Percentiles rank a stretch among this genome's conserved stretches.
Evolutionary conservation across 208 protist genomes (phyloP).

Genomic region (Spongospora subterranea): DNA sequence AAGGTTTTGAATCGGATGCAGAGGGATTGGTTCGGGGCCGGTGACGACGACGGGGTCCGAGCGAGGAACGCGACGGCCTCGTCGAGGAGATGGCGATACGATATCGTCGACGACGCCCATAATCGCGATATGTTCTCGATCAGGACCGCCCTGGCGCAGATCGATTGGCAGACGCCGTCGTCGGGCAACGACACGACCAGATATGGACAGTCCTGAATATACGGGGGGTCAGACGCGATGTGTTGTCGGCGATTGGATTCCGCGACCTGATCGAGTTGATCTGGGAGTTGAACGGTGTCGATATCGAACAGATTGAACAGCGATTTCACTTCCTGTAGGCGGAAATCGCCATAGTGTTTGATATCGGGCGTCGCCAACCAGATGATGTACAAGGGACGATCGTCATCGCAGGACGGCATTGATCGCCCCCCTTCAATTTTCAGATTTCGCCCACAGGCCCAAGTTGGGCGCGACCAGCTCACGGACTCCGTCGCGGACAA

Average conservation of each 20-base stretch:
- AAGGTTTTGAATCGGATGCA: conserved; percentile 15
- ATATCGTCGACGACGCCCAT: not conserved
- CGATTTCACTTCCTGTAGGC: not conserved
- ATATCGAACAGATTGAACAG: not conserved
- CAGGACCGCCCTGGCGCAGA: not conserved
- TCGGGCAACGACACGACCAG: not conserved
- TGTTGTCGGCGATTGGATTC: not conserved
- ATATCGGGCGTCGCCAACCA: conserved; percentile 11
- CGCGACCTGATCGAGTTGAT: not conserved
- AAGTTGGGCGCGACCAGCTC: no score
- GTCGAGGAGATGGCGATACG: not conserved
- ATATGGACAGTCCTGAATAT: conserved; percentile 50
- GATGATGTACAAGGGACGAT: not conserved
- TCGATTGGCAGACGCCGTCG: not conserved
- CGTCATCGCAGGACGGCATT: no score
- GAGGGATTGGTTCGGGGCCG: not conserved
- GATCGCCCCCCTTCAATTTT: no score
- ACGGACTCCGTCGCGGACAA: no score
- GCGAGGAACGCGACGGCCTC: not conserved
- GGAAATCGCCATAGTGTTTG: conserved; percentile 54
- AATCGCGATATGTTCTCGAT: not conserved
- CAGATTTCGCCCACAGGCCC: no score
- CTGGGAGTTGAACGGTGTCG: not conserved
- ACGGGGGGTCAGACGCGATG: not conserved
- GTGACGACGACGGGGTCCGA: not conserved